These are phyloP conservation scores for Cylindrotheca closterium DNA, from an alignment of 108 stramenopile genomes.

Conservation along the genomic window DNA sequence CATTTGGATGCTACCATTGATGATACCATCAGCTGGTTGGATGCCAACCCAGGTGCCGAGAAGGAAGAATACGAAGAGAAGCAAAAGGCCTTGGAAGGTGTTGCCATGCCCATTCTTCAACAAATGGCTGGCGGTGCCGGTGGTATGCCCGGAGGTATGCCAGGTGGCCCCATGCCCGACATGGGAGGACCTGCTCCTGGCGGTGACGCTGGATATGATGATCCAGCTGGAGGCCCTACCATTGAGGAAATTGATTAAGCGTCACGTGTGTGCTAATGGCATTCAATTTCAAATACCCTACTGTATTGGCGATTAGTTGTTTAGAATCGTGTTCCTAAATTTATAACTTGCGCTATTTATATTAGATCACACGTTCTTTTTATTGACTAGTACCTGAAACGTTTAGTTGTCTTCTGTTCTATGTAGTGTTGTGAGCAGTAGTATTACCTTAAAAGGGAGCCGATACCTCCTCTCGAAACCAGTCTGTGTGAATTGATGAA, in stretches of 20 bases:
- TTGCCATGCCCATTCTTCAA: conserved; percentile 93
- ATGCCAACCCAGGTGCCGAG: conserved; percentile 91
- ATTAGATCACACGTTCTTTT: no score
- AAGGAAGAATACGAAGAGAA: conserved; percentile 98
- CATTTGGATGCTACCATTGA: conserved; percentile 81
- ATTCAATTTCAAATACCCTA: neutral
- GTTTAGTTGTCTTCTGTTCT: no score
- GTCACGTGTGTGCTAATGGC: no score
- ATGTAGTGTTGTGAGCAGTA: no score
- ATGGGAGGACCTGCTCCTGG: conserved; percentile 67
- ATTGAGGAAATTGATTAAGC: conserved; percentile 88
- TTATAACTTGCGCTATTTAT: no score
- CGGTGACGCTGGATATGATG: conserved; percentile 36
- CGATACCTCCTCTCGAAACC: no score
- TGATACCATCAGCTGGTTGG: conserved; percentile 93
- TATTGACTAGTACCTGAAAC: no score
- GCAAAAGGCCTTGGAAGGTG: conserved; percentile 93
- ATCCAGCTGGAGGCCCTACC: conserved; percentile 84
- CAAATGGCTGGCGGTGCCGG: conserved; percentile 76
- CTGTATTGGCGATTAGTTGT: neutral
- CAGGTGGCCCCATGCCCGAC: conserved; percentile 57
- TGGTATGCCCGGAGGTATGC: conserved; percentile 57
- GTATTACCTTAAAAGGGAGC: no score
- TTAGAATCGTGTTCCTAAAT: no score
- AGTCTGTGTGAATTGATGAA: no score